Evolutionary conservation across 2,329 filamentous ascomycete species (phyloP).

Genomic region (Pseudogymnoascus sp.): DNA sequence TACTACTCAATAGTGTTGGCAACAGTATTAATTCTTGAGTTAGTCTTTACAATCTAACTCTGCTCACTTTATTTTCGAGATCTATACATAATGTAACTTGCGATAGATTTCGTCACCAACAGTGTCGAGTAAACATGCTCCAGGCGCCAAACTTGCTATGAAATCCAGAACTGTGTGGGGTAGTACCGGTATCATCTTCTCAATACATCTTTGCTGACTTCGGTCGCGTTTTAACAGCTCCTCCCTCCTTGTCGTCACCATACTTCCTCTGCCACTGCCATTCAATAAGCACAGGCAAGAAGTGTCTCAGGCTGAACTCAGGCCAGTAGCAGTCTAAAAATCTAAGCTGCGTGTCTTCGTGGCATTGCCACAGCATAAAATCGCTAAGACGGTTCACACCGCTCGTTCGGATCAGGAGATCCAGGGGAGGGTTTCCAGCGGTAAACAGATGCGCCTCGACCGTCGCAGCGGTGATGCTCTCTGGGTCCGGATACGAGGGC

Average conservation of each 20-base stretch:
- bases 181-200: neutral
- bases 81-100: neutral
- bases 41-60: constrained; percentile 2
- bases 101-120: neutral
- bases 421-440: constrained; percentile 73
- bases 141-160: neutral
- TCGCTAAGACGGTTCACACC: constrained; percentile 89
- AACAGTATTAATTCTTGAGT: neutral
- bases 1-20: neutral
- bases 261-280: constrained; percentile 60
- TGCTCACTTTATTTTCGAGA: neutral
- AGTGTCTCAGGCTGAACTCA: constrained; percentile 89
- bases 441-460: constrained; percentile 85
- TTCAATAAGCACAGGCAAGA: constrained; percentile 84
- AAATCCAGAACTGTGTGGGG: constrained; percentile 3
- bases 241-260: constrained; percentile 23
- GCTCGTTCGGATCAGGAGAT: constrained; percentile 85
- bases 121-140: constrained; percentile 2
- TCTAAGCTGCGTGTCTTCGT: constrained; percentile 84
- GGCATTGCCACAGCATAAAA: constrained; percentile 98
- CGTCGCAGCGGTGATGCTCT: constrained; percentile 77
- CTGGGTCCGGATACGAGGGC: constrained; percentile 61
- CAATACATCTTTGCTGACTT: constrained; percentile 5
- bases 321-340: constrained; percentile 93
- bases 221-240: constrained; percentile 8